These are phyloP conservation scores for Penicillium corylophilum DNA, from an alignment of 2,329 filamentous ascomycete species.

Conservation along the genomic window DNA sequence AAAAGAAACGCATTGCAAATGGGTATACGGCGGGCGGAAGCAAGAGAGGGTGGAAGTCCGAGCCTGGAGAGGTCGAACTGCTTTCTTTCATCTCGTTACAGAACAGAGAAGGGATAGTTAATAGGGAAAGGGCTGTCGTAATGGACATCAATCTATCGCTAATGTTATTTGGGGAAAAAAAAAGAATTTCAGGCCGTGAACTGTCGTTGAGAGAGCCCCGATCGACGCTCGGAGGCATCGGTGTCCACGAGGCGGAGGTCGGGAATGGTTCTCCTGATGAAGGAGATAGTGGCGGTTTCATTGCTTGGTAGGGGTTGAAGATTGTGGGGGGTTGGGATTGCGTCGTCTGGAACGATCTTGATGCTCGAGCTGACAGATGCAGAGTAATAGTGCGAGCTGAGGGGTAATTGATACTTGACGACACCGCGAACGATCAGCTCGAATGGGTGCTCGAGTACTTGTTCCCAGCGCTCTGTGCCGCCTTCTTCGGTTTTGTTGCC, in stretches of 20 bases:
- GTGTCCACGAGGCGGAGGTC: slow-evolving; percentile 11
- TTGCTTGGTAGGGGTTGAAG: slow-evolving; percentile 24
- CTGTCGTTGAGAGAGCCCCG: slow-evolving; percentile 22
- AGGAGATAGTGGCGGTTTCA: slow-evolving; percentile 28
- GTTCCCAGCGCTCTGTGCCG: slow-evolving; percentile 84
- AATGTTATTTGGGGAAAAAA: slow-evolving; percentile 5
- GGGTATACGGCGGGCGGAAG: slow-evolving; percentile 21
- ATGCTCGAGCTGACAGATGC: slow-evolving; percentile 47
- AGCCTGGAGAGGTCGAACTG: not conserved
- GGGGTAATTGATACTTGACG: slow-evolving; percentile 72
- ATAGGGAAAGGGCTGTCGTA: slow-evolving; percentile 18
- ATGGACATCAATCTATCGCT: slow-evolving; percentile 27
- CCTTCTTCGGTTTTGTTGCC: slow-evolving; percentile 83
- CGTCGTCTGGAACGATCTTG: slow-evolving; percentile 40
- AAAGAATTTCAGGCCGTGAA: slow-evolving; percentile 29
- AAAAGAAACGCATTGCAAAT: slow-evolving; percentile 8
- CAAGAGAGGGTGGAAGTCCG: slow-evolving; percentile 4
- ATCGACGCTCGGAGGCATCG: slow-evolving; percentile 10
- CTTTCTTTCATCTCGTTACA: slow-evolving; percentile 18
- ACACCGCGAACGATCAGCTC: slow-evolving; percentile 90
- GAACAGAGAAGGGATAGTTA: slow-evolving; percentile 3
- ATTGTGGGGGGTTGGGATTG: slow-evolving; percentile 14
- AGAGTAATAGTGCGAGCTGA: slow-evolving; percentile 56
- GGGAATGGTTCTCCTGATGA: slow-evolving; percentile 5
- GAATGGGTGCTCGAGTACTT: slow-evolving; percentile 86